Percentiles rank a stretch among this genome's conserved stretches.
These are phyloP conservation scores for Lipomyces spencermartinsiae DNA, from an alignment of 805 yeast species.

Conservation along the genomic window DNA sequence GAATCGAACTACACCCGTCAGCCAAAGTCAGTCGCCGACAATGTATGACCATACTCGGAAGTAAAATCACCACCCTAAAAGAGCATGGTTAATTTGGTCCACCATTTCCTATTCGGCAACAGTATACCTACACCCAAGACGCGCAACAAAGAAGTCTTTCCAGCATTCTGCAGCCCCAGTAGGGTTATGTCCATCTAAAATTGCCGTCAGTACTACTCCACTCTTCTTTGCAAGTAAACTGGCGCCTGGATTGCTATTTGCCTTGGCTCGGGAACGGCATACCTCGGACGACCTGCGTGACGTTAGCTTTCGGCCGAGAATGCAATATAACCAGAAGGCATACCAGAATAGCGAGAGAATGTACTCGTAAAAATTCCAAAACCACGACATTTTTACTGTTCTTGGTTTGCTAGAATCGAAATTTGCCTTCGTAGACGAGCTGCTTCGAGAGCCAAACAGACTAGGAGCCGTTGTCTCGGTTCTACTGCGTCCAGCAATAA, in stretches of 20 bases:
- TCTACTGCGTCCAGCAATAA: background rate
- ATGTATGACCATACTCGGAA: conserved; percentile 42
- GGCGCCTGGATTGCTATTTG: background rate
- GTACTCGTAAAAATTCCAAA: conserved; percentile 43
- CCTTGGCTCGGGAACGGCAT: background rate
- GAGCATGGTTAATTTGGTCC: background rate
- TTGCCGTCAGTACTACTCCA: background rate
- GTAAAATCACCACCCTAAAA: conserved; percentile 45
- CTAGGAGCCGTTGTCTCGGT: background rate
- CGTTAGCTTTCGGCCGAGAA: background rate
- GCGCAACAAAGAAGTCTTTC: conserved; percentile 47
- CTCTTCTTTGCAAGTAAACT: background rate
- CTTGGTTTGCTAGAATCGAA: background rate
- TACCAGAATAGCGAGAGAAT: conserved; percentile 46
- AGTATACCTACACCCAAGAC: conserved; percentile 43
- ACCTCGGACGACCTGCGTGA: conserved; percentile 42
- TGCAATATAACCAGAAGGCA: conserved; percentile 9
- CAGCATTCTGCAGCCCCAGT: conserved; percentile 50
- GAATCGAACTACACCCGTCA: conserved; percentile 43
- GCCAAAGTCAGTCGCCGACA: background rate
- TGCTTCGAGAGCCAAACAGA: background rate
- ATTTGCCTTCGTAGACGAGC: background rate
- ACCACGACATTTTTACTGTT: conserved; percentile 24
- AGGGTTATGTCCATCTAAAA: conserved; percentile 47
- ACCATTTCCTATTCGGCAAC: background rate